A percentile compares a stretch with the other conserved stretches of the same genome.
Conservation (phyloP, 768 basidiomycete genomes). For the Rickenella mellea region DNA sequence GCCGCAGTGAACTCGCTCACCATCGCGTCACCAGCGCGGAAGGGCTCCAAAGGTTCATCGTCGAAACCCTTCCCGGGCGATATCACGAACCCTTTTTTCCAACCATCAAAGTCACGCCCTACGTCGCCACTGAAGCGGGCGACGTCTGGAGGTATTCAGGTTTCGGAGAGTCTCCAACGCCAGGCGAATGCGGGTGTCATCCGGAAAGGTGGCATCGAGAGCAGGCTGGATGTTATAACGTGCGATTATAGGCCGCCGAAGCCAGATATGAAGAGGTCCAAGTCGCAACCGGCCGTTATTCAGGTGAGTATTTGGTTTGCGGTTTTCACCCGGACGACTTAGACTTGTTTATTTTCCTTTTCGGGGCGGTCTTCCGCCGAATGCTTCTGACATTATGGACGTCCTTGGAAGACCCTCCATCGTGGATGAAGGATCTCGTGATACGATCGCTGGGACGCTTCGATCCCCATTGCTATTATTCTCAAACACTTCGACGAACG, state of each 20-base stretch:
- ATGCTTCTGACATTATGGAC: no score
- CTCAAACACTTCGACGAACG: no score
- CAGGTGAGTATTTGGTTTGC: background rate
- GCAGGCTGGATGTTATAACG: slow-evolving; percentile 67
- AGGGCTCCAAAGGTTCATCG: slow-evolving; percentile 1
- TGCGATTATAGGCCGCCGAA: slow-evolving; percentile 61
- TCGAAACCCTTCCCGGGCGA: slow-evolving; percentile 32
- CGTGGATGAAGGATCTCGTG: no score
- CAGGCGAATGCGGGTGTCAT: slow-evolving; percentile 65
- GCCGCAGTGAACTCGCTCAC: slow-evolving; percentile 20
- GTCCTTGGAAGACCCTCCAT: no score
- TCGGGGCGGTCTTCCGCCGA: no score
- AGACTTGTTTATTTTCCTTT: no score
- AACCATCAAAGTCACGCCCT: slow-evolving; percentile 36
- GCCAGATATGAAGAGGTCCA: slow-evolving; percentile 58
- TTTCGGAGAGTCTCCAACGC: slow-evolving; percentile 44
- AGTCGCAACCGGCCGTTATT: slow-evolving; percentile 56
- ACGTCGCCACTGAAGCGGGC: slow-evolving; percentile 59
- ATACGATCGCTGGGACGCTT: no score
- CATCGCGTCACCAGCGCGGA: no score
- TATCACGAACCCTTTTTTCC: slow-evolving; percentile 55
- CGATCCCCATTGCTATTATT: no score
- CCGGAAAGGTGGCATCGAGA: slow-evolving; percentile 69
- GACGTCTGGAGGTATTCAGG: slow-evolving; percentile 34
- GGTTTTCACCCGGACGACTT: background rate